A percentile compares a stretch with the other conserved stretches of the same genome.
Conservation (phyloP, 495 filamentous ascomycete species). For the Trichoderma reesei region DNA sequence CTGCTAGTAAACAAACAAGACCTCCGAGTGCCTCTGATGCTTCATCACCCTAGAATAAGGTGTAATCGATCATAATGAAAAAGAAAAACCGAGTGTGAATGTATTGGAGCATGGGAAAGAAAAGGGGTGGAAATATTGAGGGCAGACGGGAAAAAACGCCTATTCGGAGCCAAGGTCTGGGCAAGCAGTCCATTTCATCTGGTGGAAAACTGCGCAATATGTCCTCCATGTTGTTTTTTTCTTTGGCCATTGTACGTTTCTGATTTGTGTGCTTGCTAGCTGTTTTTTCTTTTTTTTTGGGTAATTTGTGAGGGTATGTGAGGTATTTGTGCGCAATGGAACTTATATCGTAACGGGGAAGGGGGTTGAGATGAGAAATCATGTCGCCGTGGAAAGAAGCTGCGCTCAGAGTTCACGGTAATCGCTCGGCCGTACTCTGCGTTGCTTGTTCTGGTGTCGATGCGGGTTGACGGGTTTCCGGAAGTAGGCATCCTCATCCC, state of each 20-base stretch:
- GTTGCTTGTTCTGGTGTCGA: constrained; percentile 70
- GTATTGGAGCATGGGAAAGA: background rate
- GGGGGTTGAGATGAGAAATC: background rate
- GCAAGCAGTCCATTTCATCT: no score
- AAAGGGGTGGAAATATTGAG: background rate
- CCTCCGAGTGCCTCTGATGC: no score
- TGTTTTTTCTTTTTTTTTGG: no score
- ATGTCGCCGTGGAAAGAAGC: no score
- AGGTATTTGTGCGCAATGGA: no score
- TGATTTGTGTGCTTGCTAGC: background rate
- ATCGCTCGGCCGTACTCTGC: constrained; percentile 74
- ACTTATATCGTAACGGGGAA: no score
- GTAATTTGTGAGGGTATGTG: no score
- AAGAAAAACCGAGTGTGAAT: background rate
- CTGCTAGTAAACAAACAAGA: no score
- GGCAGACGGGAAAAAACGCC: background rate
- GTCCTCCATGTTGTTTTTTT: background rate
- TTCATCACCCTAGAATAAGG: no score
- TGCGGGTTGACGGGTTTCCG: constrained; percentile 94
- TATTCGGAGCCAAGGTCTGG: background rate
- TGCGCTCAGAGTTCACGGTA: constrained; percentile 64
- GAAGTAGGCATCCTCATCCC: constrained; percentile 89
- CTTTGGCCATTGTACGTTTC: background rate
- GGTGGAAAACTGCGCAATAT: background rate
- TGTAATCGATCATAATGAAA: no score